Evolutionary conservation across 2,329 filamentous ascomycete genomes (phyloP).

Genomic region (Pseudogymnoascus sp.): DNA sequence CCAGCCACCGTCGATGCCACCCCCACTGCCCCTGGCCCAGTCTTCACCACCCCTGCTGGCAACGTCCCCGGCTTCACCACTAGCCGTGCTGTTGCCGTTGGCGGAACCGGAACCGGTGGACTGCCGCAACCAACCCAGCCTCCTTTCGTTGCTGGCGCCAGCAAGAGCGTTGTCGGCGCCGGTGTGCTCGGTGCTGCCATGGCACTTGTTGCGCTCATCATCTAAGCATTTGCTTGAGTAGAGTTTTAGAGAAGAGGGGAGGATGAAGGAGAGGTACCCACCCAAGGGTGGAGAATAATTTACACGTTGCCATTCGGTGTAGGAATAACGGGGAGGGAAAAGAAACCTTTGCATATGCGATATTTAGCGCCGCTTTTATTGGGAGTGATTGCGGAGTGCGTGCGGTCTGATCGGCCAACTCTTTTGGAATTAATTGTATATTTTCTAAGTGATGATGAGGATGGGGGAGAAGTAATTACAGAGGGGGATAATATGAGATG

Average conservation of each 20-base stretch:
- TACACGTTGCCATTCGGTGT: conserved; percentile 10
- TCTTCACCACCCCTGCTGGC: background rate
- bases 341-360: background rate
- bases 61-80: background rate
- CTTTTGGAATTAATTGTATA: background rate
- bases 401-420: conserved; percentile 8
- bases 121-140: background rate
- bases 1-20: background rate
- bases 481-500: background rate
- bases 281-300: background rate
- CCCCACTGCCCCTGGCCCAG: background rate
- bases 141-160: background rate
- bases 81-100: background rate
- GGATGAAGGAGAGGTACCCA: background rate
- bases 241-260: background rate
- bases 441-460: background rate
- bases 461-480: background rate
- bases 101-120: background rate
- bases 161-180: background rate
- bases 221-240: background rate
- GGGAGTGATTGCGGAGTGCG: background rate
- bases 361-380: conserved; percentile 8
- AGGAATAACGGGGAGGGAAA: background rate
- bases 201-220: background rate
- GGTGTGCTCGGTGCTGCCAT: background rate